Conservation (phyloP, 1,284 basidiomycete genomes). For the Wolfiporia cocos region DNA sequence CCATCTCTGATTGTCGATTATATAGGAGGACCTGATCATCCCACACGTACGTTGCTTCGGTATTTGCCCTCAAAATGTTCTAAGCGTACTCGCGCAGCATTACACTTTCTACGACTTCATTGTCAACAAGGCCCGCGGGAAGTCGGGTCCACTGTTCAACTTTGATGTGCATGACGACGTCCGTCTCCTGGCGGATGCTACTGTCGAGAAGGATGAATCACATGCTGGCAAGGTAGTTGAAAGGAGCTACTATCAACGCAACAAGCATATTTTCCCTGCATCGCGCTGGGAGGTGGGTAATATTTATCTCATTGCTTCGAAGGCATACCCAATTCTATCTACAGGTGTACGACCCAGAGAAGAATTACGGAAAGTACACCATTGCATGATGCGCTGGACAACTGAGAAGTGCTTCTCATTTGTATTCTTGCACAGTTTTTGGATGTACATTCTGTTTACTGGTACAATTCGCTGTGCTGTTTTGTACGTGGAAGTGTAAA, state of each 20-base stretch:
- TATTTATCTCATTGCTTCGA: background rate
- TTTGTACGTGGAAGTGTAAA: no score
- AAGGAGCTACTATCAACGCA: conserved; percentile 91
- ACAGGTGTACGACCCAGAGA: conserved; percentile 88
- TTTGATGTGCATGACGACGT: conserved; percentile 99
- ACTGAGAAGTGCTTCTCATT: no score
- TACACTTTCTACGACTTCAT: conserved; percentile 99
- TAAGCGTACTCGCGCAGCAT: conserved; percentile 49
- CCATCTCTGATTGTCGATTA: background rate
- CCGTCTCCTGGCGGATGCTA: conserved; percentile 91
- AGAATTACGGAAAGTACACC: conserved; percentile 85
- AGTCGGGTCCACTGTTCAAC: conserved; percentile 96
- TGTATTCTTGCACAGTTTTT: no score
- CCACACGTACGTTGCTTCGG: conserved; percentile 62
- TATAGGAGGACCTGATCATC: conserved; percentile 90
- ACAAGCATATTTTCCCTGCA: conserved; percentile 97
- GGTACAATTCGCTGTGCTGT: no score
- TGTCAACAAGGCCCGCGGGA: conserved; percentile 95
- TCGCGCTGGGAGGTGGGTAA: conserved; percentile 85
- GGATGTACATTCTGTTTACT: no score
- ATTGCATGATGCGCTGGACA: conserved; percentile 58
- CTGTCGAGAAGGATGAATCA: conserved; percentile 96
- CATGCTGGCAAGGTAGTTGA: conserved; percentile 99
- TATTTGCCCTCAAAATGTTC: background rate
- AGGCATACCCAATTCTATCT: background rate